These are phyloP conservation scores for Entoloma clypeatum DNA, from an alignment of 1,284 basidiomycete species.

Conservation along the genomic window DNA sequence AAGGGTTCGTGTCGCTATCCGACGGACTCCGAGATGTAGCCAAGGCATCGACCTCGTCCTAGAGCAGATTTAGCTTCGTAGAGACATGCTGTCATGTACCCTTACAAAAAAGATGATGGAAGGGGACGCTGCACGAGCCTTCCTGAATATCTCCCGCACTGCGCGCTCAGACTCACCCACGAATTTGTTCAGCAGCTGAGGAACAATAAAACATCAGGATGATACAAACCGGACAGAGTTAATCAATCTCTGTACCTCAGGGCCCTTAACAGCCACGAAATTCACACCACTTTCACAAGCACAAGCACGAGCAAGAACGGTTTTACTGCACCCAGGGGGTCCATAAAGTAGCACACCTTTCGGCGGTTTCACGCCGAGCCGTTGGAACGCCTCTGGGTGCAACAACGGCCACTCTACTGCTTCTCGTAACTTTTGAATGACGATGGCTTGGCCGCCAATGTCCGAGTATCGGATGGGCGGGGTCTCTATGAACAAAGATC, in stretches of 20 bases:
- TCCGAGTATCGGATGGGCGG: constrained; percentile 84
- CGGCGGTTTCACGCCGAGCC: constrained; percentile 87
- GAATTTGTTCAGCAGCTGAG: constrained; percentile 90
- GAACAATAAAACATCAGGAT: constrained; percentile 9
- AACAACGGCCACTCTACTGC: constrained; percentile 94
- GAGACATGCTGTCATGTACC: constrained; percentile 8
- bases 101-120: constrained; percentile 95
- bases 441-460: constrained; percentile 80
- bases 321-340: constrained; percentile 97
- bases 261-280: constrained; percentile 97
- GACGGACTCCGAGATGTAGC: constrained; percentile 73
- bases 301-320: constrained; percentile 89
- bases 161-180: constrained; percentile 97
- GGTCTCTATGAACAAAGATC: constrained; percentile 87
- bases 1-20: constrained; percentile 48
- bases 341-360: constrained; percentile 93
- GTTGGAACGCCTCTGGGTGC: constrained; percentile 80
- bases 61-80: constrained; percentile 9
- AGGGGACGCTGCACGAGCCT: constrained; percentile 90
- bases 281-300: constrained; percentile 96
- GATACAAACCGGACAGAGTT: constrained; percentile 1
- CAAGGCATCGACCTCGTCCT: constrained; percentile 98
- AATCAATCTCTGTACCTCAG: constrained; percentile 65
- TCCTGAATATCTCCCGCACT: constrained; percentile 92
- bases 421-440: constrained; percentile 83